Base-by-base conservation (phyloP, 1,284 basidiomycete genomes). In the Peniophora sp. region DNA sequence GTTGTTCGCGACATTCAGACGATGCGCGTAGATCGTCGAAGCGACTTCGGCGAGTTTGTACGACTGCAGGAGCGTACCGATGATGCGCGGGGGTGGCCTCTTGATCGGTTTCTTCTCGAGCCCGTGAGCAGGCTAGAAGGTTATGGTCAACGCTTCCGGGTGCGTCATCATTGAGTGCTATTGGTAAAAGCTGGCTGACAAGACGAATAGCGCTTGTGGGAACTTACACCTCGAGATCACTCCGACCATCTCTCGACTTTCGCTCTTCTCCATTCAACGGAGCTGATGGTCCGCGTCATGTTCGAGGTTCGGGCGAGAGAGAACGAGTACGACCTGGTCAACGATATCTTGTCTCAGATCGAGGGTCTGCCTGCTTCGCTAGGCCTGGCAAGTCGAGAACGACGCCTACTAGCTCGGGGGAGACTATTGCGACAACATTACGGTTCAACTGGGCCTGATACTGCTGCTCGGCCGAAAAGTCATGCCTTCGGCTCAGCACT, bases 21-120 rank as follows among this genome's bases (percentile, higher is more conserved):
- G 32, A 68, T 83, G 57, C 64, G 80, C n/a, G 65, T 69, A 10
- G 78, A 85, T 55, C 63, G 66, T 16, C 64, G 68, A 16, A 82
- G 72, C 60, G 85, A 89, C 53, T 89, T 96, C 68, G 89, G 88
- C 1, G 88, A 91, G 63, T 96, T 94, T 64, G 72, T 96, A 11
- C 70, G 78, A 55, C 72, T 94, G 58, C 88, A 92, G 63, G 83
- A 85, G 61, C 65, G 65, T 5, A 66, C 70, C 12, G 62, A 69
- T 8, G 77, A 74, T 24, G 78, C 79, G 53, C 73, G 72, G 47
- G 78, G 79, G 8, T 81, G 83, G 76, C 76, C 70, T 24, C 68
- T 96, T 39, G 74, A 82, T 50, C 75, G 73, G 51, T 78, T 90
- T 56, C 66, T 95, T 47, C 70, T 85, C 50, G 85, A 91, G 59